These are phyloP conservation scores for Cylindrotheca fusiformis DNA, from an alignment of 108 stramenopile species.

Conservation along the genomic window DNA sequence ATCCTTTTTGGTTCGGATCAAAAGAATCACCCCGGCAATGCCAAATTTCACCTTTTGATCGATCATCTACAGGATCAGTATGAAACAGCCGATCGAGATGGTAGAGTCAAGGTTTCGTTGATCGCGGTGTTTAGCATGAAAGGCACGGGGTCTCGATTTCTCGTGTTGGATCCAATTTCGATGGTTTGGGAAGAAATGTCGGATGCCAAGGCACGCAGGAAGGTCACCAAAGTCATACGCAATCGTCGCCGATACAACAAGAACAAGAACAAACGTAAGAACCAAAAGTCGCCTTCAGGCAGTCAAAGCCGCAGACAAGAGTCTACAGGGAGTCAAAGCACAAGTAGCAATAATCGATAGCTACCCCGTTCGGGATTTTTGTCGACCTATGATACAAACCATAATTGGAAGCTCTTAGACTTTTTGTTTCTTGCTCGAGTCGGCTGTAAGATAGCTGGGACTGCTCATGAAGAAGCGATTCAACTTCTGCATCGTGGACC, in stretches of 20 bases:
- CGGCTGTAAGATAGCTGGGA: conserved; percentile 13
- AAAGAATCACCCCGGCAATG: background rate
- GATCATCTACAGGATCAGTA: background rate
- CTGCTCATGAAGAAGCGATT: conserved; percentile 77
- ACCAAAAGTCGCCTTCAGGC: no score
- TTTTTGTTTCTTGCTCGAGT: no score
- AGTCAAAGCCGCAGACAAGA: no score
- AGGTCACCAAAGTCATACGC: background rate
- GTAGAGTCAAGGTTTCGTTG: background rate
- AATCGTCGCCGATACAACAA: background rate
- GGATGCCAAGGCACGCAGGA: background rate
- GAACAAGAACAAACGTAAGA: no score
- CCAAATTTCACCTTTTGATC: background rate
- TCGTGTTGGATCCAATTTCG: background rate
- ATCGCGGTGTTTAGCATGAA: background rate
- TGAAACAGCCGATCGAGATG: background rate
- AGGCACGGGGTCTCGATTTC: background rate
- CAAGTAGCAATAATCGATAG: no score
- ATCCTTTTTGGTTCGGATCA: background rate
- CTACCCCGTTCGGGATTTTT: no score
- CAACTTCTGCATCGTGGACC: conserved; percentile 74
- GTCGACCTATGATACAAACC: no score
- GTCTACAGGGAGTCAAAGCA: no score
- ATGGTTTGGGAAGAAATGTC: background rate
- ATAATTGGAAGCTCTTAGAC: no score